Evolutionary conservation across 139 green algal species (phyloP).

Genomic region (Chlorella sp.): DNA sequence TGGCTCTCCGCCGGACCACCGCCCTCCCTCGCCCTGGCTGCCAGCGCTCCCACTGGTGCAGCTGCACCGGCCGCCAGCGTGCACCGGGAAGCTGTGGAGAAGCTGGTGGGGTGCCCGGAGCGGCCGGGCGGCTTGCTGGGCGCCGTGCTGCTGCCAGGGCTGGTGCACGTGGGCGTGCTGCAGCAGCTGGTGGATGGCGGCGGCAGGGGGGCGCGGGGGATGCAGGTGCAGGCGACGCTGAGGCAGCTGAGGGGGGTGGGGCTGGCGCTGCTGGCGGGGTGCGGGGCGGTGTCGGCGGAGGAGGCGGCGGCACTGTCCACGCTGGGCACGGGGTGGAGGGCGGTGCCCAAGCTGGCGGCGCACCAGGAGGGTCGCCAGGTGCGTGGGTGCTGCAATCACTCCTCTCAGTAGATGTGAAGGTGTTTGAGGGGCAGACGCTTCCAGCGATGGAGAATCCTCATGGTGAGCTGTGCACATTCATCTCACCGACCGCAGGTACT

Average conservation of each 20-base stretch:
- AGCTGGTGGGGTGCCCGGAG: neutral
- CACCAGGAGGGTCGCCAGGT: neutral
- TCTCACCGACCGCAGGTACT: no score
- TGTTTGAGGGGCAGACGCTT: no score
- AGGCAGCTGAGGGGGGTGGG: conserved; percentile 8
- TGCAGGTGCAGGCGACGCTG: neutral
- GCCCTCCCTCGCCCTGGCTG: no score
- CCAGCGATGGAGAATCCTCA: no score
- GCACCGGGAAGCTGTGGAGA: no score
- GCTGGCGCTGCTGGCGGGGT: conserved; percentile 12
- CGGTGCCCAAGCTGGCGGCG: neutral
- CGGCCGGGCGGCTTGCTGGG: conserved; percentile 3
- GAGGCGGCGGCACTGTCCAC: neutral
- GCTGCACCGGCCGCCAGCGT: no score
- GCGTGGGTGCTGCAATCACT: no score
- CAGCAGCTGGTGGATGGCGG: conserved; percentile 8
- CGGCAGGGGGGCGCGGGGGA: neutral
- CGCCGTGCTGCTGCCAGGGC: conserved; percentile 20
- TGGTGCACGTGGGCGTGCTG: conserved; percentile 24
- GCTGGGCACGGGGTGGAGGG: neutral
- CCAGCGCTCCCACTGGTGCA: no score
- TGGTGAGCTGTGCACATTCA: no score
- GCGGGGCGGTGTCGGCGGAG: conserved; percentile 2
- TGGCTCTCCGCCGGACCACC: no score
- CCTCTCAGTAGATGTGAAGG: no score